phyloP scores from a whole-genome alignment of 1,284 basidiomycete genomes.

The Cutaneotrichosporon dermatis region DNA sequence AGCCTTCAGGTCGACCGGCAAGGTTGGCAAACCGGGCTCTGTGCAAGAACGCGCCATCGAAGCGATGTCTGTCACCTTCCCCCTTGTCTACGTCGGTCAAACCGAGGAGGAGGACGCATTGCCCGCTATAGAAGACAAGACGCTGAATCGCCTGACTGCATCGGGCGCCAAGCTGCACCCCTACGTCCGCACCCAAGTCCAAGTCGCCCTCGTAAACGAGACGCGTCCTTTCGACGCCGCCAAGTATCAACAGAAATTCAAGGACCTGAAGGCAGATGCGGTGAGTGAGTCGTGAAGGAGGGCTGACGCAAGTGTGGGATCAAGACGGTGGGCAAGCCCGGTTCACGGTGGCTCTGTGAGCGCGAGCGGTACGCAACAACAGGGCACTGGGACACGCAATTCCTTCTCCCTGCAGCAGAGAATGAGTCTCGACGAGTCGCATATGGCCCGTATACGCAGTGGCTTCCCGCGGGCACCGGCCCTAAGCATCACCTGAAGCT shows the following conservation, averaged over 20 bases:
- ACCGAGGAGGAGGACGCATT: too few species aligned
- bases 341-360: background rate
- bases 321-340: background rate
- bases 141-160: too few species aligned
- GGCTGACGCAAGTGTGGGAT: background rate
- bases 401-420: too few species aligned
- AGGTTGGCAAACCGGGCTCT: background rate
- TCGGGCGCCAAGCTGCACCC: background rate
- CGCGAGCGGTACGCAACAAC: too few species aligned
- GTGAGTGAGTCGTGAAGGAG: background rate
- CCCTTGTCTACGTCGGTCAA: background rate
- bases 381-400: too few species aligned
- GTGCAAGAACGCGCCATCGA: background rate
- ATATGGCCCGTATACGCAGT: too few species aligned
- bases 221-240: background rate
- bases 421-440: too few species aligned
- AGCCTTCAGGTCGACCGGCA: background rate
- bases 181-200: background rate
- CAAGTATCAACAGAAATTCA: background rate
- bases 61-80: background rate
- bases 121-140: too few species aligned
- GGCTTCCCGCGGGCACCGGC: too few species aligned
- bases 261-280: background rate
- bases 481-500: too few species aligned
- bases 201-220: background rate